Base-by-base conservation (phyloP, 768 basidiomycete genomes). In the Tylopilus vinaceipallidus region DNA sequence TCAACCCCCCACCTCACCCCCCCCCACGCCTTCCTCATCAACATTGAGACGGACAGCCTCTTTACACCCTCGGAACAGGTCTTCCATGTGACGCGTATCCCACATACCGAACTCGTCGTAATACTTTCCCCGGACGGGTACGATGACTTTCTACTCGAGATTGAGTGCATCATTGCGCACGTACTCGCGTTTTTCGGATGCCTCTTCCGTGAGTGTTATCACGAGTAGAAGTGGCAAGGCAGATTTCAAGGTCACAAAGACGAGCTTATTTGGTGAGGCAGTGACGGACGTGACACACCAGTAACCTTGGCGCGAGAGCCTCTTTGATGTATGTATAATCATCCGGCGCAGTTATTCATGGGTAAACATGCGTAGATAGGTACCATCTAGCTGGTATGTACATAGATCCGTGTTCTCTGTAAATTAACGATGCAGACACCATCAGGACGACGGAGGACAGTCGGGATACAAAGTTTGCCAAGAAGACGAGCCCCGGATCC, bases 241-340 rank as follows among this genome's bases (percentile, higher is more conserved):
- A 2, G 86, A 77, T n/a, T 95, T 94, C 57, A 78, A 74, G 40
- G 76, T 94, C 19, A 88, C 84, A 70, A 95, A 98, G 79, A 88
- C 91, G 55, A 95, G 93, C 61, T 66, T 97, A 66, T 99, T 98
- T 73, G n/a, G n/a, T n/a, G n/a, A n/a, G n/a, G n/a, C n/a, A n/a
- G n/a, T n/a, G n/a, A n/a, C n/a, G n/a, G n/a, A 97, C 66, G 78
- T 95, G 38, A 84, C 90, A 6, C 70, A 81, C 55, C 95, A 93
- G 94, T 98, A 79, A 36, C n/a, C n/a, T n/a, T n/a, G n/a, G n/a
- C n/a, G n/a, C n/a, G n/a, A n/a, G n/a, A n/a, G n/a, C n/a, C n/a
- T n/a, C n/a, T n/a, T n/a, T n/a, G n/a, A n/a, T n/a, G n/a, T n/a
- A n/a, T n/a, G n/a, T n/a, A n/a, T n/a, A 32, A 36, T 5, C 8